phyloP scores from a whole-genome alignment of 176 grass and related monocot species.

The Oryza punctata region DNA sequence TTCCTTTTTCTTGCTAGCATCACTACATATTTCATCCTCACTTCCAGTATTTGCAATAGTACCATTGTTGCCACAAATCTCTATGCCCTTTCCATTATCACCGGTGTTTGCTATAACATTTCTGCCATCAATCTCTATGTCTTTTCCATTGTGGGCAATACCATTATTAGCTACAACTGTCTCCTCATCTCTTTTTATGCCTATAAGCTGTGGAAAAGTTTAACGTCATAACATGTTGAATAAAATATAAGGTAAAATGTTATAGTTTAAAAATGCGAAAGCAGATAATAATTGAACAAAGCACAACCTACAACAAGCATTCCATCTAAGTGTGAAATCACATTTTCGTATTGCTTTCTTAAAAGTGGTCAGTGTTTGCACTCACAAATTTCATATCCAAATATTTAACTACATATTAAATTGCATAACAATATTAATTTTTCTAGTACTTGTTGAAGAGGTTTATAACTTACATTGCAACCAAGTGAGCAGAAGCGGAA shows the following conservation, averaged over 20 bases:
- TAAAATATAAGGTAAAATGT: too few species aligned
- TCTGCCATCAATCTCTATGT: not conserved
- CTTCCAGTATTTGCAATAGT: not conserved
- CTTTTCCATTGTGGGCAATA: not conserved
- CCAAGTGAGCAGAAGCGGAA: slow-evolving; percentile 47
- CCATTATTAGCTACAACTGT: not conserved
- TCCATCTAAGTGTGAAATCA: too few species aligned
- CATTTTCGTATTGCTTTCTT: not conserved
- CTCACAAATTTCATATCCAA: not conserved
- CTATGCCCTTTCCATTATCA: not conserved
- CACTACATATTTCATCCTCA: not conserved
- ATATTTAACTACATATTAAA: not conserved
- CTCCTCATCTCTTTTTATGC: slow-evolving; percentile 46
- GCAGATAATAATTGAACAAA: not conserved
- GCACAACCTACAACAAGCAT: not conserved
- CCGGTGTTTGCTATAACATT: not conserved
- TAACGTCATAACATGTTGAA: not conserved
- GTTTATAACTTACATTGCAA: slow-evolving; percentile 53
- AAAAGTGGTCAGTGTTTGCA: too few species aligned
- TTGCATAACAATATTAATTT: not conserved
- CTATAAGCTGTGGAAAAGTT: slow-evolving; percentile 38
- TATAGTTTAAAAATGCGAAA: too few species aligned
- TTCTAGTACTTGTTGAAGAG: not conserved
- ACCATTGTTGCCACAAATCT: not conserved
- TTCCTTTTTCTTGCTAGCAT: not conserved